Percentiles rank a stretch among this genome's conserved stretches.
These are phyloP conservation scores for Clonostachys sp. DNA, from an alignment of 2,329 filamentous ascomycete species.

Conservation along the genomic window DNA sequence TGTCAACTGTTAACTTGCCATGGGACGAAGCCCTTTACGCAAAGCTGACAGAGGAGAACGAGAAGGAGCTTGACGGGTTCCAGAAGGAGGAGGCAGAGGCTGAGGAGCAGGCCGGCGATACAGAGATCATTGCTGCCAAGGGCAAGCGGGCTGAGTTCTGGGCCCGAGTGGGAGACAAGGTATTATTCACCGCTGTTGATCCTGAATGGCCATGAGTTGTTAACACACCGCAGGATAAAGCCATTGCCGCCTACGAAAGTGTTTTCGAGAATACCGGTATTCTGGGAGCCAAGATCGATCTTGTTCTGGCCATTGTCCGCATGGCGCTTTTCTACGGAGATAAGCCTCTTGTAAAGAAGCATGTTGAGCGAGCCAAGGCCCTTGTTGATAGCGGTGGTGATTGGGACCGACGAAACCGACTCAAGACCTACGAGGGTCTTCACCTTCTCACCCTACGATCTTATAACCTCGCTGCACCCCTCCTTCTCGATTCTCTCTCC, in stretches of 20 bases:
- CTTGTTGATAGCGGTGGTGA: slow-evolving; percentile 94
- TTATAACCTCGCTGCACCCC: slow-evolving; percentile 82
- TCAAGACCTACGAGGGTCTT: slow-evolving; percentile 97
- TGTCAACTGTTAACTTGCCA: slow-evolving; percentile 63
- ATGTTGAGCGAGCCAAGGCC: slow-evolving; percentile 81
- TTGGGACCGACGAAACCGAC: slow-evolving; percentile 95
- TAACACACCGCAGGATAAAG: slow-evolving; percentile 69
- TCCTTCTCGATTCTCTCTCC: slow-evolving; percentile 93
- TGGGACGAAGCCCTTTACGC: slow-evolving; percentile 92
- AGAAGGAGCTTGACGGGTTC: slow-evolving; percentile 68
- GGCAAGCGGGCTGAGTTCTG: slow-evolving; percentile 96
- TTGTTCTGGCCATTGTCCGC: slow-evolving; percentile 93
- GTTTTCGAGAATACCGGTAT: slow-evolving; percentile 97
- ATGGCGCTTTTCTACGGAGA: slow-evolving; percentile 96
- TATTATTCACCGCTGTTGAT: slow-evolving; percentile 25
- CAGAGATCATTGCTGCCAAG: slow-evolving; percentile 85
- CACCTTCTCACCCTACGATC: slow-evolving; percentile 90
- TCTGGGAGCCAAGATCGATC: slow-evolving; percentile 93
- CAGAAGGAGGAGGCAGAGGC: slow-evolving; percentile 92
- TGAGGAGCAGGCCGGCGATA: slow-evolving; percentile 92
- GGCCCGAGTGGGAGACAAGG: slow-evolving; percentile 94
- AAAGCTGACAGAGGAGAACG: slow-evolving; percentile 70
- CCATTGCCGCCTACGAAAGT: slow-evolving; percentile 85
- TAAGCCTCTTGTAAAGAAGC: slow-evolving; percentile 87
- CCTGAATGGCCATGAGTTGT: neutral